Base-by-base conservation (phyloP, 352 stramenopile species). In the Pythium oligandrum region DNA sequence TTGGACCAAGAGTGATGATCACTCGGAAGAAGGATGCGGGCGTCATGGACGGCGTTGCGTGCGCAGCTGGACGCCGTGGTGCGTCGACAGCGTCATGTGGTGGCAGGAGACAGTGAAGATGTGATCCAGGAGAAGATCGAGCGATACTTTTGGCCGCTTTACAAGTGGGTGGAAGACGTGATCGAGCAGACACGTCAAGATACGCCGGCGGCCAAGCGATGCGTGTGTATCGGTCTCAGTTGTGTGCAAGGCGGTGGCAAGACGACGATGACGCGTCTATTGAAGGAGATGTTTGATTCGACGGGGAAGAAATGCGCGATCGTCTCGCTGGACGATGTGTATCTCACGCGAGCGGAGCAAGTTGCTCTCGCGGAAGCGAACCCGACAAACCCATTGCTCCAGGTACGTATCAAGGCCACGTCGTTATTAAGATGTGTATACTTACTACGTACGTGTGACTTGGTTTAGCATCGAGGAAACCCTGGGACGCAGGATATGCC, bases 191-290 rank as follows among this genome's bases (percentile, higher is more conserved):
- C 53, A 17, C 66, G 68, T 40, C 58, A 42, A 17, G 59, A 60
- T 31, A 51, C 53, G 11, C 48, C 51, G 6, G 17, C 17, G 0
- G 12, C 44, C 39, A 26, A 32, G 17, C 34, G 35, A 32, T 87
- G 80, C 34, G 71, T 92, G n/a, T 73, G 77, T 53, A 69, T 95
- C 31, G 84, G 84, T 2, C 56, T 95, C 17, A 95, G 80, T 55
- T 91, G 82, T 59, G 82, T 88, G 44, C 84, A 95, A 67, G 86
- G 86, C 8, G 79, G 83, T 6, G 86, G 86, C 26, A 95, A 94
- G 59, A 95, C 86, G 6, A 95, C 86, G 17, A 66, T 75, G n/a
- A 82, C 70, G n/a, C 65, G 69, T 39, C 76, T 88, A 48, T 69
- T 95, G 32, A 68, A 90, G 56, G 63, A 87, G 47, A 69, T 83